Base-by-base conservation (phyloP, 2,329 filamentous ascomycete genomes). In the Aureobasidium pullulans region DNA sequence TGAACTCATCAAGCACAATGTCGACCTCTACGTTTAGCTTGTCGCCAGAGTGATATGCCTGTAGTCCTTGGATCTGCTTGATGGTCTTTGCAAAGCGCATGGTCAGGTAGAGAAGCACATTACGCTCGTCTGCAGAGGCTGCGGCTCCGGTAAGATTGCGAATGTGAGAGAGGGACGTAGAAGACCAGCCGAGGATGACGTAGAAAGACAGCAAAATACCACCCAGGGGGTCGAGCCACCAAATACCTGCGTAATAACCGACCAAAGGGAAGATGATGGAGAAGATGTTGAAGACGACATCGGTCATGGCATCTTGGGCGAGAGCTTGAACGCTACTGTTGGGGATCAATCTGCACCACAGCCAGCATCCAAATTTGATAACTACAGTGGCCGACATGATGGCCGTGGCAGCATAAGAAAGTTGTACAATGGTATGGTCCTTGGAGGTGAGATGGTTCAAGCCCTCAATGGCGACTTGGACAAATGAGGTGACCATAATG, bases 11-110 rank as follows among this genome's bases (percentile, higher is more conserved):
- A 43, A 95, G 80, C 36, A 95, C 88, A 64, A 94, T 88, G 71
- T 95, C 90, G 10, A 93, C 89, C 67, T 87, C 84, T 29, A 93
- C 88, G 64, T 90, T 91, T 60, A 94, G 79, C 76, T 91, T 92
- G 71, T 94, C 90, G 29, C 90, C 90, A 0, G 86, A 85, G 68
- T 95, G 90, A 70, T 94, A 95, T 1, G 90, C 90, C 65, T 91
- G 86, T 59, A 94, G 76, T 34, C 90, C 90, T 70, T 94, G 90
- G 62, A 95, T 94, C 70, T 90, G 86, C 68, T 84, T 85, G 69
- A 96, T 95, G 11, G 88, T 88, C 65, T 88, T 90, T 47, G 91
- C 91, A 70, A 96, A 96, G 19, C 92, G 87, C 88, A 96, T 96
- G 1, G 91, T 94, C 65, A 96, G 81, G 74, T 96, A 96, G 1